Evolutionary conservation across 257 asterid species (phyloP).

Genomic region (Anisodus tanguticus): DNA sequence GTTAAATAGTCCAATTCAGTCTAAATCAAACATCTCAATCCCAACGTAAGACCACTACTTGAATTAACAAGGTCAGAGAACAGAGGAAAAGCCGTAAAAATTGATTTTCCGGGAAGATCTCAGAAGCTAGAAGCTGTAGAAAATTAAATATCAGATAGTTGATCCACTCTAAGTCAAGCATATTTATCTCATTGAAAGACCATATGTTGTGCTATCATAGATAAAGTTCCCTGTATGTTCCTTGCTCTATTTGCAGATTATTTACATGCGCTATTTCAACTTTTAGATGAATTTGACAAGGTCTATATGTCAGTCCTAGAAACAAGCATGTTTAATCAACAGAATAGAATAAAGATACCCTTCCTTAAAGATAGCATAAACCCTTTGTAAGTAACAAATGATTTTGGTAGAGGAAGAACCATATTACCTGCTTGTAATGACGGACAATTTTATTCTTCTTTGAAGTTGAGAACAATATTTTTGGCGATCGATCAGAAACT

Average conservation of each 20-base stretch:
- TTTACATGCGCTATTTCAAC: background rate
- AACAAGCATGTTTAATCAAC: conserved; percentile 22
- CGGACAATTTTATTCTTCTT: conserved; percentile 73
- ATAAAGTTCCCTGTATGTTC: conserved; percentile 2
- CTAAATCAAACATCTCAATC: conserved; percentile 17
- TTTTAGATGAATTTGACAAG: background rate
- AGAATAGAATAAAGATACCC: conserved; percentile 14
- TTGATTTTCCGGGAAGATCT: background rate
- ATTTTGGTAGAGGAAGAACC: background rate
- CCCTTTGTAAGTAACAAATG: background rate
- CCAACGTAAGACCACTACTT: background rate
- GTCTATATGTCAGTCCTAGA: background rate
- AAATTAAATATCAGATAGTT: background rate
- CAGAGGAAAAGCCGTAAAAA: background rate
- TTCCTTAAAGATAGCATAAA: background rate
- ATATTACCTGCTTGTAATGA: conserved; percentile 78
- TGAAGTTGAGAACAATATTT: conserved; percentile 78
- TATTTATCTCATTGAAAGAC: background rate
- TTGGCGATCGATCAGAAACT: conserved; percentile 72
- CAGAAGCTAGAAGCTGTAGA: background rate
- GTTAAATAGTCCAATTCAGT: conserved; percentile 11
- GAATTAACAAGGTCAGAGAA: conserved; percentile 1
- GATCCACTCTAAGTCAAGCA: conserved; percentile 20
- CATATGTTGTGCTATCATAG: background rate
- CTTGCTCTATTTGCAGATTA: background rate